Evolutionary conservation across 306 rosid species (phyloP), one percentile per base, ranked within the genome.

Genomic region (Cicer chorassanicum): DNA sequence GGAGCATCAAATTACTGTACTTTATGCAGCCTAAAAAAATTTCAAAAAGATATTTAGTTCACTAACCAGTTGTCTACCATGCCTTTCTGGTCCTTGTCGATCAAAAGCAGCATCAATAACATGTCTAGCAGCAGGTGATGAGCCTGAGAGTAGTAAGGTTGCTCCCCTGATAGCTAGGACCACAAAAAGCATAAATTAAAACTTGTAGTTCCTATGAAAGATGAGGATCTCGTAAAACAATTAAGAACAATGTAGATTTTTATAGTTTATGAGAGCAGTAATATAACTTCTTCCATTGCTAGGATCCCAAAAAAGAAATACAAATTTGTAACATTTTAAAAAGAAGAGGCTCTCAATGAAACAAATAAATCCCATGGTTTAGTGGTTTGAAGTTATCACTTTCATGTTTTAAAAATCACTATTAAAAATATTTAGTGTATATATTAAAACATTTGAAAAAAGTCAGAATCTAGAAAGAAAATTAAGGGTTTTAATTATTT

Each of bases 21-120:
- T 61, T 15, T 34, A 41, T 15, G 46, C 53, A 48, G 55, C 6
- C 18, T 60, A 9, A 24, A 50, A 73, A 62, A 40, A 59, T 50
- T 8, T 74, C 39, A 15, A 63, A 50, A 55, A 36, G 50, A 6
- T 44, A 34, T 57, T 49, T 13, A 64, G 60, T 40, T 39, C 62
- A 78, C 91, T 76, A 63, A 94, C 99, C 96, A 91, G 87, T 82
- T 90, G 96, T 88, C 75, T 90, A 46, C 96, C 97, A 79, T 80
- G 97, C 24, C 88, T 89, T 49, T 80, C 95, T 78, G 89, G 82
- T 49, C 91, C 93, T 54, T 74, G 99, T 80, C 88, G 80, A 81
- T 90, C 92, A 74, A 94, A 92, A 42, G 99, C 96, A 24, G 88
- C 81, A 79, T 76, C 24, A 73, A 81, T 81, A 72, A 92, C 89